Evolutionary conservation across 306 rosid genomes (phyloP).

Genomic region (Cicer chorassanicum): DNA sequence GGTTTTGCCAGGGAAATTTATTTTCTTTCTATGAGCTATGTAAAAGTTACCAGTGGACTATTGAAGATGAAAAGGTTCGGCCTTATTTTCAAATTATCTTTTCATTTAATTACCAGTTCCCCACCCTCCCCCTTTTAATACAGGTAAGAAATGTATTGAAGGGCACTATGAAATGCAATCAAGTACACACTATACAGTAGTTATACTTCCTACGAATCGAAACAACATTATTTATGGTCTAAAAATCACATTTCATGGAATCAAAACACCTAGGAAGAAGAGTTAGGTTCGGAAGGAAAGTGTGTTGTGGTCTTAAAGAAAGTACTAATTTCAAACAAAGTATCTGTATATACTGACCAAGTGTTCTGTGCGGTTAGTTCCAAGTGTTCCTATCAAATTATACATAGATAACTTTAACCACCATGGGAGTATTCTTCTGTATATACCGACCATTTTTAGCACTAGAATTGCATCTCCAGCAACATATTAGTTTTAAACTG

Average conservation of each 20-base stretch:
- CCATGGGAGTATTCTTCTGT: slow-evolving; percentile 5
- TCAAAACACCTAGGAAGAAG: neutral
- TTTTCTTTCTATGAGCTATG: slow-evolving; percentile 93
- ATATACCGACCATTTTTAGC: neutral
- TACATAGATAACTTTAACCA: too few species aligned
- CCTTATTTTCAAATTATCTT: slow-evolving; percentile 30
- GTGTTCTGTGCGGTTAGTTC: neutral
- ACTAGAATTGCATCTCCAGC: slow-evolving; percentile 5
- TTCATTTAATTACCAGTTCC: slow-evolving; percentile 5
- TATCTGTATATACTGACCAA: too few species aligned
- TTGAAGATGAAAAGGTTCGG: slow-evolving; percentile 84
- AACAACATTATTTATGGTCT: slow-evolving; percentile 12
- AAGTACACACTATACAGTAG: slow-evolving; percentile 2
- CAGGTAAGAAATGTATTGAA: slow-evolving; percentile 23
- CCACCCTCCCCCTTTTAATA: neutral
- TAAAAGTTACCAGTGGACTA: slow-evolving; percentile 81
- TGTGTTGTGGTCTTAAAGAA: slow-evolving; percentile 16
- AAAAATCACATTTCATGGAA: neutral
- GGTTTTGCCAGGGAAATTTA: slow-evolving; percentile 69
- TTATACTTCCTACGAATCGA: neutral
- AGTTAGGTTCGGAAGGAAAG: slow-evolving; percentile 2
- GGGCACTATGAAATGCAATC: neutral
- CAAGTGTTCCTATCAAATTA: too few species aligned
- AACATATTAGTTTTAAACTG: slow-evolving; percentile 5
- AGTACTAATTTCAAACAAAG: neutral